phyloP scores from a whole-genome alignment of 1,284 basidiomycete species.

The Sanguinoderma infundibulare region DNA sequence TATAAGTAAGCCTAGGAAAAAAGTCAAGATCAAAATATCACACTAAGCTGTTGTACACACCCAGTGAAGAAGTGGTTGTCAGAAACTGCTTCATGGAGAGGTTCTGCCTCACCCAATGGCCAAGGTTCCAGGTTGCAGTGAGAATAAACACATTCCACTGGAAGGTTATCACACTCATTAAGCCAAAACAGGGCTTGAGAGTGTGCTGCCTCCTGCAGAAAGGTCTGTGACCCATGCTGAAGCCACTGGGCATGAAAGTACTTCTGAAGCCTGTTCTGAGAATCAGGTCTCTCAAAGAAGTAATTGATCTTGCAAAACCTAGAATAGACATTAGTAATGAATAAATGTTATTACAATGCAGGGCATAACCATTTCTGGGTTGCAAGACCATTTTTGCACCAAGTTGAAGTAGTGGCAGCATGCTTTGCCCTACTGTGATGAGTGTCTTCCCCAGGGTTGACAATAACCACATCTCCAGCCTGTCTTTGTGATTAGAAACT shows the following conservation, averaged over 20 bases:
- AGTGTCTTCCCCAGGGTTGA: slow-evolving; percentile 53
- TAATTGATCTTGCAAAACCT: slow-evolving; percentile 72
- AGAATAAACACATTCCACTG: slow-evolving; percentile 54
- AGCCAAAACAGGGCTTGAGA: slow-evolving; percentile 59
- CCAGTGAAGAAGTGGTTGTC: slow-evolving; percentile 58
- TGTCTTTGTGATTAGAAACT: slow-evolving; percentile 31
- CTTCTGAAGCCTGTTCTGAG: slow-evolving; percentile 31
- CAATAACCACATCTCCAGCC: slow-evolving; percentile 66
- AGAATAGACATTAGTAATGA: not conserved
- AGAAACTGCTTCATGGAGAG: slow-evolving; percentile 41
- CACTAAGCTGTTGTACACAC: slow-evolving; percentile 35
- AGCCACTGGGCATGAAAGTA: slow-evolving; percentile 72
- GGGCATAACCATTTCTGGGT: slow-evolving; percentile 56
- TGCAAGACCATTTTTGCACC: slow-evolving; percentile 43
- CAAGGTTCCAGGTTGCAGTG: slow-evolving; percentile 55
- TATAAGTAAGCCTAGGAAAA: slow-evolving; percentile 39
- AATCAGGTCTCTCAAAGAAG: slow-evolving; percentile 48
- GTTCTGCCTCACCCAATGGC: slow-evolving; percentile 45
- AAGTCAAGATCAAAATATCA: not conserved
- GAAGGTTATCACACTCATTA: slow-evolving; percentile 56
- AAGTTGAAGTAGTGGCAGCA: slow-evolving; percentile 43
- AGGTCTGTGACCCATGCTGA: slow-evolving; percentile 64
- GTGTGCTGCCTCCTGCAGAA: slow-evolving; percentile 67
- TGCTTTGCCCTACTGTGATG: slow-evolving; percentile 42
- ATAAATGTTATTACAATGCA: not conserved